A percentile compares a stretch with the other conserved stretches of the same genome.
phyloP scores from a whole-genome alignment of 2,329 filamentous ascomycete genomes.

The Botryotinia calthae region DNA sequence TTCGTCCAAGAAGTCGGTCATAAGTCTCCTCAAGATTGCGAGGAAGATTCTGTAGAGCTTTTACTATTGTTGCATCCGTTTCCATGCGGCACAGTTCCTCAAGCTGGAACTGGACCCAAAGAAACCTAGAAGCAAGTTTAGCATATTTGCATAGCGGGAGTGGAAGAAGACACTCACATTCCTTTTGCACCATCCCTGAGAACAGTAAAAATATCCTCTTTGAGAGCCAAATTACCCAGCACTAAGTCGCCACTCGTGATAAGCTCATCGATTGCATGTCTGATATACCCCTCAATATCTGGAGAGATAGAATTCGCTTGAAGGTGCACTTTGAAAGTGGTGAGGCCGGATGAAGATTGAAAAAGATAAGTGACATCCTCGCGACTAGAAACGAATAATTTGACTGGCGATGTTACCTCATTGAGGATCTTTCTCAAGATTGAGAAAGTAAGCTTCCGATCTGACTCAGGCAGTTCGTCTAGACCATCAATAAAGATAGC shows the following conservation, averaged over 20 bases:
- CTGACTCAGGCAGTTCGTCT: not conserved
- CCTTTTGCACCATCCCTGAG: not conserved
- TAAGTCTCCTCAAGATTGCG: conserved; percentile 23
- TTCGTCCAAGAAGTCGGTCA: conserved; percentile 22
- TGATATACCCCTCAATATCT: not conserved
- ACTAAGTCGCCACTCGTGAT: not conserved
- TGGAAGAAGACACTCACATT: not conserved
- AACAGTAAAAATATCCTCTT: not conserved
- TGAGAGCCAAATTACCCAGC: not conserved
- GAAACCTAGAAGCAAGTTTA: not conserved
- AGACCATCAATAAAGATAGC: not conserved
- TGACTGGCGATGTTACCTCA: not conserved
- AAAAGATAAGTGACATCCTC: not conserved
- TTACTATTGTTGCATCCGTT: conserved; percentile 21
- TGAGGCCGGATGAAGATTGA: not conserved
- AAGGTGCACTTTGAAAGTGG: not conserved
- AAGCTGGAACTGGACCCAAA: not conserved
- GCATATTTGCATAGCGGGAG: not conserved
- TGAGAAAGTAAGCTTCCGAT: not conserved
- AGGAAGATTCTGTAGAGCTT: conserved; percentile 22
- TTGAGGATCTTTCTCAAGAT: not conserved
- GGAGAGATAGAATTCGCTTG: not conserved
- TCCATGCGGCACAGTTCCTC: conserved; percentile 13
- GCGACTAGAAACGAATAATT: not conserved
- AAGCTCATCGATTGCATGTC: not conserved